A percentile compares a stretch with the other conserved stretches of the same genome.
phyloP scores from a whole-genome alignment of 2,329 filamentous ascomycete genomes.

The Xylariaceae sp. region DNA sequence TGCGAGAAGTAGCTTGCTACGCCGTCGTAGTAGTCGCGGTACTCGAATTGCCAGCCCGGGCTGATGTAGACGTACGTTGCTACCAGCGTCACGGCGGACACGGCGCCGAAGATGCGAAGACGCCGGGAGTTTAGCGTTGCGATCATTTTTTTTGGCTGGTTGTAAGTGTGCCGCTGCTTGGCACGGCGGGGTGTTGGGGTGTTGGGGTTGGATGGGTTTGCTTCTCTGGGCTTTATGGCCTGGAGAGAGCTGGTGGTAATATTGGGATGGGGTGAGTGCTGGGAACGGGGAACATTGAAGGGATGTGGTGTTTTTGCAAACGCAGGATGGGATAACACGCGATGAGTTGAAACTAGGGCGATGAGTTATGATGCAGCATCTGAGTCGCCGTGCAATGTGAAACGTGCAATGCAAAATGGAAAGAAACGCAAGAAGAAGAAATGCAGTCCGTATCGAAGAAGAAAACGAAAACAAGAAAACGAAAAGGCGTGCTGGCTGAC shows the following conservation, averaged over 20 bases:
- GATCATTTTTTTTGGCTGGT: conserved; percentile 28
- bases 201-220: neutral
- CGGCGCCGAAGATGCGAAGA: conserved; percentile 27
- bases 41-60: conserved; percentile 30
- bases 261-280: conserved; percentile 3
- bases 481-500: too few relatives aligned
- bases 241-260: neutral
- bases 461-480: too few relatives aligned
- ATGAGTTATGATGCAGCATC: too few relatives aligned
- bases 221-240: neutral
- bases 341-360: neutral
- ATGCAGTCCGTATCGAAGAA: too few relatives aligned
- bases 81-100: conserved; percentile 25
- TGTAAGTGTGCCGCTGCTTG: neutral
- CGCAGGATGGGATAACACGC: conserved; percentile 3
- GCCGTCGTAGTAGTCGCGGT: conserved; percentile 30
- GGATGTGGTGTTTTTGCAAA: conserved; percentile 2
- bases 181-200: neutral
- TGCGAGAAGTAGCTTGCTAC: conserved; percentile 29
- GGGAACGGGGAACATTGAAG: conserved; percentile 13
- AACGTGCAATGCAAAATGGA: too few relatives aligned
- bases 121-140: conserved; percentile 31
- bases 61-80: conserved; percentile 28
- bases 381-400: too few relatives aligned
- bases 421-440: too few relatives aligned